phyloP scores from a whole-genome alignment of 2,329 filamentous ascomycete species.

The Fusarium anthophilum region DNA sequence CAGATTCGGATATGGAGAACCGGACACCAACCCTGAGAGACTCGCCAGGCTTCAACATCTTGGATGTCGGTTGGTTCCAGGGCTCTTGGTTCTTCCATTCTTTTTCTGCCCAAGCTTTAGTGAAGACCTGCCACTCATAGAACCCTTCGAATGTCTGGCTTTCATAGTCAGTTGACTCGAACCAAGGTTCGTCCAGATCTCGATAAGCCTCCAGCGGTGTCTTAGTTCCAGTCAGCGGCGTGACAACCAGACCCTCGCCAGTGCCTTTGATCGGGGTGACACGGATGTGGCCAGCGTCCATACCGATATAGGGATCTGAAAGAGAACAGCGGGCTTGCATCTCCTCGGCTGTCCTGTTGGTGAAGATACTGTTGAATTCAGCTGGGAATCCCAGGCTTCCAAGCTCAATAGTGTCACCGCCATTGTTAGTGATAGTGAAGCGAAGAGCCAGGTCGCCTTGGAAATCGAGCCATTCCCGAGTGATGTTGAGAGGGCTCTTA shows the following conservation, averaged over 20 bases:
- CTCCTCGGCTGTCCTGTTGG: conserved; percentile 56
- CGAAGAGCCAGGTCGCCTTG: conserved; percentile 60
- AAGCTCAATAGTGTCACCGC: conserved; percentile 55
- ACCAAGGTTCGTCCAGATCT: conserved; percentile 57
- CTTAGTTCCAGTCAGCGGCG: conserved; percentile 56
- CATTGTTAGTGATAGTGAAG: conserved; percentile 61
- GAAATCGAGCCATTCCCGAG: conserved; percentile 60
- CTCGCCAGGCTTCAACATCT: conserved; percentile 55
- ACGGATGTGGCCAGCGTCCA: conserved; percentile 66
- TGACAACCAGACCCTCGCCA: conserved; percentile 63
- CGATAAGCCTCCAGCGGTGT: conserved; percentile 65
- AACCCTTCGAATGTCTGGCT: conserved; percentile 68
- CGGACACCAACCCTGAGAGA: conserved; percentile 59
- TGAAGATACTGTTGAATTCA: conserved; percentile 72
- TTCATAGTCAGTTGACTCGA: conserved; percentile 54
- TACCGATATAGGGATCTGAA: conserved; percentile 68
- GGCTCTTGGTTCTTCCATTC: conserved; percentile 62
- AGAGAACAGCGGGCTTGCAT: conserved; percentile 63
- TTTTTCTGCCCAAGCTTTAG: conserved; percentile 62
- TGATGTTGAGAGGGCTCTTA: conserved; percentile 54
- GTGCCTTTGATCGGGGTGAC: conserved; percentile 62
- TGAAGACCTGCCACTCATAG: conserved; percentile 68
- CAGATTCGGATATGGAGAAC: conserved; percentile 58
- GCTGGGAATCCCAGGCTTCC: conserved; percentile 67
- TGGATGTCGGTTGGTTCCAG: conserved; percentile 65